Evolutionary conservation across 2,329 filamentous ascomycete species (phyloP).

Genomic region (Diaporthe batatas): DNA sequence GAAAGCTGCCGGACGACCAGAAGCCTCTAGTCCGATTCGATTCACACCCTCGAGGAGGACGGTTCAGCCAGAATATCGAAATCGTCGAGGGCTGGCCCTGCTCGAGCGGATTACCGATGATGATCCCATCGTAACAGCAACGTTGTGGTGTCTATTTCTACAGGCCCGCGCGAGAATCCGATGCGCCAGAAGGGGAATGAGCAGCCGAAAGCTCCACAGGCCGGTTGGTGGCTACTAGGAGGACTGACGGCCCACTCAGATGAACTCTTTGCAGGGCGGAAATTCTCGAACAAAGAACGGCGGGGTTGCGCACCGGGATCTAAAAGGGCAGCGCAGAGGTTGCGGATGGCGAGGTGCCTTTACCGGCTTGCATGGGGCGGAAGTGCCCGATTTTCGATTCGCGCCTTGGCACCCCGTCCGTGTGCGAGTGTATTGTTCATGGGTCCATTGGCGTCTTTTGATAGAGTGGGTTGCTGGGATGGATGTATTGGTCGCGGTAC

Average conservation of each 20-base stretch:
- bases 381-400: constrained; percentile 1
- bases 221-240: not conserved
- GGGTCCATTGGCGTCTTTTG: constrained; percentile 37
- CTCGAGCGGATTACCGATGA: not conserved
- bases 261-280: not conserved
- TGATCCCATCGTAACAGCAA: not conserved
- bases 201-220: not conserved
- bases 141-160: not conserved
- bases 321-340: constrained; percentile 12
- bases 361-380: constrained; percentile 17
- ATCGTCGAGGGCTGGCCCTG: not conserved
- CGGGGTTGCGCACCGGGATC: constrained; percentile 7
- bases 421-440: constrained; percentile 23
- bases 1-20: constrained; percentile 1
- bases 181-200: constrained; percentile 6
- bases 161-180: not conserved
- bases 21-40: constrained; percentile 2
- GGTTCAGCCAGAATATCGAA: not conserved
- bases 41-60: not conserved
- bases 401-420: constrained; percentile 11
- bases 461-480: constrained; percentile 37
- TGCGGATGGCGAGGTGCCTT: not conserved
- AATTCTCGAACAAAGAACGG: constrained; percentile 27
- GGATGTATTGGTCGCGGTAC: constrained; percentile 38
- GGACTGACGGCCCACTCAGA: not conserved